Evolutionary conservation across 2,329 filamentous ascomycete species (phyloP).

Genomic region (Xylaria sp.): DNA sequence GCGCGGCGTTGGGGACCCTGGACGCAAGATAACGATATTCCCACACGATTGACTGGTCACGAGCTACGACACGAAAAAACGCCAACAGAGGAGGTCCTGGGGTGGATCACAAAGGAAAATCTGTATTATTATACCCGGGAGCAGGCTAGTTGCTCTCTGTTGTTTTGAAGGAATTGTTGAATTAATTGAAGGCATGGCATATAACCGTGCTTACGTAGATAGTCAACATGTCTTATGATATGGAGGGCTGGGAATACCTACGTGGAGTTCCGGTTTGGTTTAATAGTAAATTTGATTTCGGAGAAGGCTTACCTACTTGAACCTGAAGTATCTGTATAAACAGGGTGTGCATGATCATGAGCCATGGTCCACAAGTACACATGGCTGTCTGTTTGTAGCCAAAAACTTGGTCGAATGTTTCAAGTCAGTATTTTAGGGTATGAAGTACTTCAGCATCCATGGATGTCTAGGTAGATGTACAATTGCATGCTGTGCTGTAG

Average conservation of each 20-base stretch:
- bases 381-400: no score
- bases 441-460: no score
- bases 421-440: no score
- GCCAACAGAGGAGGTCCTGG: slow-evolving; percentile 24
- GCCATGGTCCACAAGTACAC: no score
- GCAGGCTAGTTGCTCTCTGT: slow-evolving; percentile 14
- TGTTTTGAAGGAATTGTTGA: not conserved
- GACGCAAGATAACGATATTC: slow-evolving; percentile 28
- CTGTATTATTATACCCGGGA: slow-evolving; percentile 29
- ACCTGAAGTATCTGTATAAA: no score
- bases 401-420: no score
- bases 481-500: no score
- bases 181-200: not conserved
- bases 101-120: slow-evolving; percentile 22
- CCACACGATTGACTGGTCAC: slow-evolving; percentile 35
- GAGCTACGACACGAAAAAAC: slow-evolving; percentile 33
- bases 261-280: not conserved
- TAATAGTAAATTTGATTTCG: not conserved
- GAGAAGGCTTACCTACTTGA: not conserved
- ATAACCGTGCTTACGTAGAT: slow-evolving; percentile 17
- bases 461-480: no score
- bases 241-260: slow-evolving; percentile 13
- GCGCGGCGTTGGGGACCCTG: slow-evolving; percentile 39
- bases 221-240: slow-evolving; percentile 30
- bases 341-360: no score